These are phyloP conservation scores for Fusarium phyllophilum DNA, from an alignment of 2,329 filamentous ascomycete genomes.

Conservation along the genomic window DNA sequence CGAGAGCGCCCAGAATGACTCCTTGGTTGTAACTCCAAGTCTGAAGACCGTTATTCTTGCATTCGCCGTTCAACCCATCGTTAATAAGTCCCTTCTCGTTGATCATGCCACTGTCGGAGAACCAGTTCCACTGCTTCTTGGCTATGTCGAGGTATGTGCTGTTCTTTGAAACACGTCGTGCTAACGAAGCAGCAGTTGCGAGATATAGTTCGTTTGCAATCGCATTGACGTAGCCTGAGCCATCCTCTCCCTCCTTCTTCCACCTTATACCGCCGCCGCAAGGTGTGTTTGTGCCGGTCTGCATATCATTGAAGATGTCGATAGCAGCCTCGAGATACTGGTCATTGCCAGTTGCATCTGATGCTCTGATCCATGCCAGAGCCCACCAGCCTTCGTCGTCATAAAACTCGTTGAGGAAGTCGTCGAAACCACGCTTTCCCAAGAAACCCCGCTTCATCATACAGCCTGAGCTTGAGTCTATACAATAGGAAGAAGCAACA, in stretches of 20 bases:
- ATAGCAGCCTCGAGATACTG: conserved; percentile 65
- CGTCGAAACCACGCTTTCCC: conserved; percentile 46
- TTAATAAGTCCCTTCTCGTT: conserved; percentile 62
- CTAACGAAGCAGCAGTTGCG: conserved; percentile 62
- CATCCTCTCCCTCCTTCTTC: conserved; percentile 58
- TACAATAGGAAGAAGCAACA: conserved; percentile 52
- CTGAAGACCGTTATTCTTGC: conserved; percentile 62
- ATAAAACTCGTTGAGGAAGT: conserved; percentile 64
- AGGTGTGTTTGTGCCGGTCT: conserved; percentile 56
- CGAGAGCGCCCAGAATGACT: conserved; percentile 64
- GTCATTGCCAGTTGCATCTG: conserved; percentile 62
- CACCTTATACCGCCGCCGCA: conserved; percentile 67
- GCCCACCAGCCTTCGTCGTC: conserved; percentile 75
- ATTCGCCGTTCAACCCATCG: conserved; percentile 60
- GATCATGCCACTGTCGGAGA: conserved; percentile 61
- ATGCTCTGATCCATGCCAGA: conserved; percentile 66
- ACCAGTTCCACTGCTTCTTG: conserved; percentile 63
- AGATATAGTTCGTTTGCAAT: conserved; percentile 69
- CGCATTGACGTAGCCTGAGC: conserved; percentile 58
- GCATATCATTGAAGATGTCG: conserved; percentile 67
- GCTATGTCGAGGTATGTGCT: conserved; percentile 60
- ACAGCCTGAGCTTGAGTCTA: conserved; percentile 44
- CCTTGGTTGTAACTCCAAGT: conserved; percentile 69
- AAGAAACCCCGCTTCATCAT: conserved; percentile 50
- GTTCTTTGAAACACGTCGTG: conserved; percentile 57